Conservation (phyloP, 2,329 filamentous ascomycete genomes). For the Plenodomus lindquistii region DNA sequence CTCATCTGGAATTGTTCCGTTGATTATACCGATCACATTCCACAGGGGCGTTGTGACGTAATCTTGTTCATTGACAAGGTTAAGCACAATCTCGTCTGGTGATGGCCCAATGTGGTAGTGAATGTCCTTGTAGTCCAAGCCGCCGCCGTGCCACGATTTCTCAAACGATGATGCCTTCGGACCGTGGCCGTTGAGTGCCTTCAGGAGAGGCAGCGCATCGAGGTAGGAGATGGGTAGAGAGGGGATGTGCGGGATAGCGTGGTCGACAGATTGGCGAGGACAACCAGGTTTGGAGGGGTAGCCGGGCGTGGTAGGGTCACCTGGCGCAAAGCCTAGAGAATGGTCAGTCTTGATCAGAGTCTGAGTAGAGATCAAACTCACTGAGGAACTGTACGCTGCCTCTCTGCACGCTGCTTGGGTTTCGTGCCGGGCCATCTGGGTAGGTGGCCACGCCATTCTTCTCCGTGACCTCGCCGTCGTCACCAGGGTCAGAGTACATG, state of each 20-base stretch:
- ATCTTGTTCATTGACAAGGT: conserved; percentile 55
- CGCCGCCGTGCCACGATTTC: conserved; percentile 71
- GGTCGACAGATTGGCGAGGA: conserved; percentile 71
- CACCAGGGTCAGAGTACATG: conserved; percentile 86
- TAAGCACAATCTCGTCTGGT: conserved; percentile 64
- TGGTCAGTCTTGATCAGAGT: conserved; percentile 12
- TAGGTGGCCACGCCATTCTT: conserved; percentile 79
- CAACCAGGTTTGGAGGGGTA: conserved; percentile 92
- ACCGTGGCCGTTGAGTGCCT: conserved; percentile 85
- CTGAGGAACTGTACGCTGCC: conserved; percentile 73
- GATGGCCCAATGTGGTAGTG: conserved; percentile 85
- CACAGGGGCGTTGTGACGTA: conserved; percentile 56
- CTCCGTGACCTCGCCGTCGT: conserved; percentile 81
- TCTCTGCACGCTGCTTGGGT: conserved; percentile 87
- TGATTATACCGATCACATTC: conserved; percentile 90
- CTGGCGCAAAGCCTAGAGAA: conserved; percentile 59
- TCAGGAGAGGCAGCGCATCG: conserved; percentile 86
- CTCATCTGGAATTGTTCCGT: conserved; percentile 81
- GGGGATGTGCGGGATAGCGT: conserved; percentile 79
- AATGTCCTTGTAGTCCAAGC: conserved; percentile 77
- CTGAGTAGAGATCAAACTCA: conserved; percentile 24
- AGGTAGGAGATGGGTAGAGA: conserved; percentile 88
- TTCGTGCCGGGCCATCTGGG: conserved; percentile 81
- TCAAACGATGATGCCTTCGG: conserved; percentile 76
- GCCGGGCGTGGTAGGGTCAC: conserved; percentile 88